Conservation (phyloP, 441 rosid species). For the Erodium trifolium region DNA sequence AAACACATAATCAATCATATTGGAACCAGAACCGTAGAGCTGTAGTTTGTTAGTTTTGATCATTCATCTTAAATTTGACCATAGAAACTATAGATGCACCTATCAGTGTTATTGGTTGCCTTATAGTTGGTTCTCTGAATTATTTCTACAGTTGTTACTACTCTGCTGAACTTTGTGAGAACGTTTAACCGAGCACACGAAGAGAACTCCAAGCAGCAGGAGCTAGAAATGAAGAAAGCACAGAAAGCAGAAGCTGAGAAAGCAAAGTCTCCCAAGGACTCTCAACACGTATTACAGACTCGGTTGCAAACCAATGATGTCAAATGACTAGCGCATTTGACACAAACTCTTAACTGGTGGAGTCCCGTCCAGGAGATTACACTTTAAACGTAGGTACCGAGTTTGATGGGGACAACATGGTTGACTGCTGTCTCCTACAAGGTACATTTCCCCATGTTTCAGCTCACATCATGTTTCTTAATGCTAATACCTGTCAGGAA, state of each 20-base stretch:
- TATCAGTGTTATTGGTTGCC: neutral
- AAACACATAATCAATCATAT: neutral
- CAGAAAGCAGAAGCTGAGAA: slow-evolving; percentile 35
- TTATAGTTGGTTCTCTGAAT: slow-evolving; percentile 8
- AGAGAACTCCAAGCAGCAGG: slow-evolving; percentile 75
- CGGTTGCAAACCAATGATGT: neutral
- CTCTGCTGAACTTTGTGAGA: slow-evolving; percentile 71
- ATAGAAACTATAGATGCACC: neutral
- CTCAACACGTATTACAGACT: neutral
- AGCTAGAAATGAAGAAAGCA: slow-evolving; percentile 38
- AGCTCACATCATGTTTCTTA: neutral
- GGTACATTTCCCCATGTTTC: neutral
- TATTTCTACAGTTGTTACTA: slow-evolving; percentile 57
- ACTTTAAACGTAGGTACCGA: neutral
- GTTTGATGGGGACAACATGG: neutral
- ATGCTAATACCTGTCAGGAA: neutral
- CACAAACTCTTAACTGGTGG: slow-evolving; percentile 1
- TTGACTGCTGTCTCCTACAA: neutral
- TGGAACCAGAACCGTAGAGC: too few relatives aligned
- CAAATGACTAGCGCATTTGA: neutral
- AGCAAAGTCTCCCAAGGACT: neutral
- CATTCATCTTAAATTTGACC: neutral
- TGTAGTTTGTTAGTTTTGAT: too few relatives aligned
- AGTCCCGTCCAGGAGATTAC: neutral
- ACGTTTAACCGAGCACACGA: slow-evolving; percentile 70